Evolutionary conservation across 2,329 filamentous ascomycete species (phyloP).

Genomic region (Fusarium sp.): DNA sequence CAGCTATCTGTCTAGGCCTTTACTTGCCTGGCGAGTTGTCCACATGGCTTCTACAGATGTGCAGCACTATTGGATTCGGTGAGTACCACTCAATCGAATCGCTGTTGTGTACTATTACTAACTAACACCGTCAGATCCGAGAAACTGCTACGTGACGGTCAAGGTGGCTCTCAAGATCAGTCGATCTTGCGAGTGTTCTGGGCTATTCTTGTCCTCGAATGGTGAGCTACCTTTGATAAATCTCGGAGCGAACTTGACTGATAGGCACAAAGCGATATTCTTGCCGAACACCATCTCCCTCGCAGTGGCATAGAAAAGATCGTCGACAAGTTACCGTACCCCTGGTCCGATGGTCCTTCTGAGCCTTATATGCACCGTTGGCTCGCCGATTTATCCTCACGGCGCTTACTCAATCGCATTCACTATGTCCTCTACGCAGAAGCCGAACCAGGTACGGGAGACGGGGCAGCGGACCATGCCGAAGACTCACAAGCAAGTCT

Average conservation of each 20-base stretch:
- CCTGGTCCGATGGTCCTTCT: slow-evolving; percentile 23
- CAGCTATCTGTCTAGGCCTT: slow-evolving; percentile 34
- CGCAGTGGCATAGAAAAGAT: slow-evolving; percentile 39
- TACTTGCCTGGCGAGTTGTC: slow-evolving; percentile 35
- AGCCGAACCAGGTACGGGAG: slow-evolving; percentile 26
- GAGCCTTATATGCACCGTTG: slow-evolving; percentile 38
- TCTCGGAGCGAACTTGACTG: neutral
- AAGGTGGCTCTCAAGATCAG: slow-evolving; percentile 28
- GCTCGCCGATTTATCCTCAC: slow-evolving; percentile 35
- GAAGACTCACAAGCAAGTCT: slow-evolving; percentile 21
- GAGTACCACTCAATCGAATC: no score
- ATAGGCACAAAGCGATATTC: slow-evolving; percentile 19
- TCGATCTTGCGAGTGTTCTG: slow-evolving; percentile 36
- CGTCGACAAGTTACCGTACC: slow-evolving; percentile 36
- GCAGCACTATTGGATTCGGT: slow-evolving; percentile 40
- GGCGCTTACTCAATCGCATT: slow-evolving; percentile 31
- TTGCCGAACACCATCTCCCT: slow-evolving; percentile 38
- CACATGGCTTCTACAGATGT: slow-evolving; percentile 39
- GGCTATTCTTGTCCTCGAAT: slow-evolving; percentile 36
- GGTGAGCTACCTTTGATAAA: neutral
- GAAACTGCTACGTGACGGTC: slow-evolving; percentile 21
- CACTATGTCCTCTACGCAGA: slow-evolving; percentile 38
- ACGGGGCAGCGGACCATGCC: neutral
- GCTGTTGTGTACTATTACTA: neutral
- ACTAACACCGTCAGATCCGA: slow-evolving; percentile 4